These are phyloP conservation scores for Ogataea thermomethanolica DNA, from an alignment of 805 yeast genomes.

Conservation along the genomic window DNA sequence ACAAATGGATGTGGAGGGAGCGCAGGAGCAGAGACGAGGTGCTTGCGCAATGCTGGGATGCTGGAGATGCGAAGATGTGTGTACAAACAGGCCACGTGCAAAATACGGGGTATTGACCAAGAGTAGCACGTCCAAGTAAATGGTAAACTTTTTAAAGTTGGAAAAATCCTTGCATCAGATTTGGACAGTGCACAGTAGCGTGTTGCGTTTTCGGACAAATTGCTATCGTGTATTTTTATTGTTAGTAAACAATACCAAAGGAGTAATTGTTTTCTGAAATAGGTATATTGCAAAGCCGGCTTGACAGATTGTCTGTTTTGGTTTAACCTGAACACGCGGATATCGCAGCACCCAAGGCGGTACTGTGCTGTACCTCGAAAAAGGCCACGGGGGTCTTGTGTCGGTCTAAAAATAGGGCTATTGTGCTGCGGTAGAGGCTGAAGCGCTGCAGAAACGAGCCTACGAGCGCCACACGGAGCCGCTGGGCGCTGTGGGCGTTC, in stretches of 20 bases:
- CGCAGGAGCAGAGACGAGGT: too few species aligned
- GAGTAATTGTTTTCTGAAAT: conserved; percentile 1
- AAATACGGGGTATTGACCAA: too few species aligned
- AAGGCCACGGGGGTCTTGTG: conserved; percentile 1
- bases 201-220: conserved; percentile 3
- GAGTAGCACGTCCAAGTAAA: background rate
- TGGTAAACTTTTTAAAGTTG: background rate
- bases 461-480: conserved; percentile 42
- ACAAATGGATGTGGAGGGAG: too few species aligned
- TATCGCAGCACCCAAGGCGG: conserved; percentile 17
- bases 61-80: background rate
- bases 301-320: conserved; percentile 1
- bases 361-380: conserved; percentile 9
- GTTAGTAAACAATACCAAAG: conserved; percentile 4
- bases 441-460: conserved; percentile 52
- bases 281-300: conserved; percentile 2
- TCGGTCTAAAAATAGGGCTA: conserved; percentile 23
- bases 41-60: too few species aligned
- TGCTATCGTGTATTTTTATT: background rate
- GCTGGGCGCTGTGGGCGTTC: background rate
- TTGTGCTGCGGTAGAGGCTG: conserved; percentile 34
- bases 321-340: conserved; percentile 3
- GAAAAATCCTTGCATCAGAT: conserved; percentile 4
- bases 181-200: conserved; percentile 1
- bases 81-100: too few species aligned